These are phyloP conservation scores for Yamadazyma atmosphaerica DNA, from an alignment of 1,139 yeast species.

Conservation along the genomic window DNA sequence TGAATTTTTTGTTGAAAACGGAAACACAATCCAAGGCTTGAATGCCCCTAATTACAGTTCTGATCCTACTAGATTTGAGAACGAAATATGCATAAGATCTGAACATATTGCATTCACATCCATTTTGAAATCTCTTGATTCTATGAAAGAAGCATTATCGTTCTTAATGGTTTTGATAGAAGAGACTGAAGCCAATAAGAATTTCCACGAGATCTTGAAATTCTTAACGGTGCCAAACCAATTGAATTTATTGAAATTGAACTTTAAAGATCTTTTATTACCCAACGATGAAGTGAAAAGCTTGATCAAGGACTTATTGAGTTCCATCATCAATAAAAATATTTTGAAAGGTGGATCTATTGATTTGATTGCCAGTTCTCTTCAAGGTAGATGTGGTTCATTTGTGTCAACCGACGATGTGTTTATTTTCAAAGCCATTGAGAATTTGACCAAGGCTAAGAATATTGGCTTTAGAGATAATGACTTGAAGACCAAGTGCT, in stretches of 20 bases:
- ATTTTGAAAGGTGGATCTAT: constrained; percentile 92
- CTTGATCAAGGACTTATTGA: constrained; percentile 79
- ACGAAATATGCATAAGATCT: constrained; percentile 80
- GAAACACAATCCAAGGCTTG: constrained; percentile 65
- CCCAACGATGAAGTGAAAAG: constrained; percentile 62
- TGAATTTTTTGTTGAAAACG: constrained; percentile 57
- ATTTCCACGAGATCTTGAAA: constrained; percentile 64
- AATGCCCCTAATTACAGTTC: constrained; percentile 50
- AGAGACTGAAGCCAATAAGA: constrained; percentile 56
- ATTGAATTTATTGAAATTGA: constrained; percentile 62
- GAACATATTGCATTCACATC: constrained; percentile 89
- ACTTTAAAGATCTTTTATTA: constrained; percentile 75
- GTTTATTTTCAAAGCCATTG: constrained; percentile 89
- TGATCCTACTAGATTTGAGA: constrained; percentile 48
- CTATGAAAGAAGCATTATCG: constrained; percentile 87
- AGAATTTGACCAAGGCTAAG: constrained; percentile 84
- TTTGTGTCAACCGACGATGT: constrained; percentile 95
- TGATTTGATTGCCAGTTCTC: constrained; percentile 81
- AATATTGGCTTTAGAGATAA: constrained; percentile 68
- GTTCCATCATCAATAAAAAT: constrained; percentile 85
- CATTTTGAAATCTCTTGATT: constrained; percentile 68
- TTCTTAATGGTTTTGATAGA: constrained; percentile 80
- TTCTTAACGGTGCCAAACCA: constrained; percentile 69
- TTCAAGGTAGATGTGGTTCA: constrained; percentile 92
- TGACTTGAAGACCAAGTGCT: constrained; percentile 68